These are phyloP conservation scores for Fusarium papillatum DNA, from an alignment of 2,329 filamentous ascomycete genomes.

Conservation along the genomic window DNA sequence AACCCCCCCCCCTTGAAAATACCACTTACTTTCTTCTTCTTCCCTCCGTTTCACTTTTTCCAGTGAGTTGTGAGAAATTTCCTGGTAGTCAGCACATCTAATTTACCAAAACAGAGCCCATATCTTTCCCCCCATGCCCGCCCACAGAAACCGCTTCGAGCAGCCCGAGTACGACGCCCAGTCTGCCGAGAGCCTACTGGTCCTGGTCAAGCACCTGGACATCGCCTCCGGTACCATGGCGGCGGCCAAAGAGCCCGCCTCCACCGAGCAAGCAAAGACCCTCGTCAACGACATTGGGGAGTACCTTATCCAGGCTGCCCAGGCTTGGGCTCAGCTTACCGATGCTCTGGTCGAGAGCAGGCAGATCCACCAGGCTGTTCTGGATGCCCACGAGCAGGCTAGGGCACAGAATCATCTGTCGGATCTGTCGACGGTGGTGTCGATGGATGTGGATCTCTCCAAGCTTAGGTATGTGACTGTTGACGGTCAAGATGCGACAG, in stretches of 20 bases:
- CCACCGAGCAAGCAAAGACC: conserved; percentile 32
- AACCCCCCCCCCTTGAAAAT: background rate
- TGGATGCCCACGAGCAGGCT: conserved; percentile 46
- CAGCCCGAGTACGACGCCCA: conserved; percentile 23
- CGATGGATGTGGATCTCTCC: conserved; percentile 46
- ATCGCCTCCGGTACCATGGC: conserved; percentile 21
- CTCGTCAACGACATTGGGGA: conserved; percentile 52
- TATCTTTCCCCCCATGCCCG: conserved; percentile 14
- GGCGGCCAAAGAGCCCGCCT: conserved; percentile 27
- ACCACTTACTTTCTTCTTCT: background rate
- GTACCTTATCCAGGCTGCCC: conserved; percentile 49
- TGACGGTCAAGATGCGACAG: background rate
- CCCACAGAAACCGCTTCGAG: conserved; percentile 10
- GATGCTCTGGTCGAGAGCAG: conserved; percentile 48
- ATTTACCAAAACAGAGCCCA: background rate
- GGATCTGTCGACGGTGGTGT: conserved; percentile 46
- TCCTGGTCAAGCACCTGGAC: conserved; percentile 26
- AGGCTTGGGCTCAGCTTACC: conserved; percentile 49
- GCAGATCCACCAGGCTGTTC: conserved; percentile 46
- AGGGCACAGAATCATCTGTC: conserved; percentile 41
- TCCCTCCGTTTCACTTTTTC: background rate
- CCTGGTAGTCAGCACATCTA: background rate
- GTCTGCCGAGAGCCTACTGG: conserved; percentile 23
- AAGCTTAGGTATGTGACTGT: conserved; percentile 28
- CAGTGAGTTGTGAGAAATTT: background rate